Conservation (phyloP, 306 rosid species). For the Quillaja saponaria region DNA sequence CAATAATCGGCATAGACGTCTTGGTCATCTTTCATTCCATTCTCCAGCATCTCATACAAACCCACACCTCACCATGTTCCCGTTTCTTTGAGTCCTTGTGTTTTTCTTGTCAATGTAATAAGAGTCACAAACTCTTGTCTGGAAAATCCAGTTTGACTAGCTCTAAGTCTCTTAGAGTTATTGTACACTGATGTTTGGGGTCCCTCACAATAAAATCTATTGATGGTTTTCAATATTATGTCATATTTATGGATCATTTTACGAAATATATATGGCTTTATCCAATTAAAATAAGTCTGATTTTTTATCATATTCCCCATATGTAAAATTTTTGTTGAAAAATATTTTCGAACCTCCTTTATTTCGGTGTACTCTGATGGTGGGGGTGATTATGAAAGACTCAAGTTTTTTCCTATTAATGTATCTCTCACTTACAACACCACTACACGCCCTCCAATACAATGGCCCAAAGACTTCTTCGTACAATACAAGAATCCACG, state of each 20-base stretch:
- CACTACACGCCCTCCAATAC: background rate
- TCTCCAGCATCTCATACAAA: background rate
- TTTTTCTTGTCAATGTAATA: too few relatives aligned
- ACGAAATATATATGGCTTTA: background rate
- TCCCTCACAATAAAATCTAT: background rate
- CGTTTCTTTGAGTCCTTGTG: background rate
- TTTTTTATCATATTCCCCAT: too few relatives aligned
- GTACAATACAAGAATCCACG: too few relatives aligned
- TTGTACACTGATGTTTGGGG: conserved; percentile 1
- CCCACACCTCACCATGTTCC: background rate
- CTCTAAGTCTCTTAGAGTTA: background rate
- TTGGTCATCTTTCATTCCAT: background rate
- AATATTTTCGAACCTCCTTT: too few relatives aligned
- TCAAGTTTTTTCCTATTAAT: background rate
- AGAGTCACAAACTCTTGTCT: background rate
- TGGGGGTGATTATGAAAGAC: background rate
- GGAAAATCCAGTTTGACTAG: too few relatives aligned
- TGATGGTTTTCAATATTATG: background rate
- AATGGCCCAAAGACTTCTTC: background rate
- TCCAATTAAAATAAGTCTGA: too few relatives aligned
- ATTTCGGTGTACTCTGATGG: background rate
- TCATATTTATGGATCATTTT: background rate
- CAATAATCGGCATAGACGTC: background rate
- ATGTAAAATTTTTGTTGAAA: too few relatives aligned
- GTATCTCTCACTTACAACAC: background rate